Percentiles rank a stretch among this genome's conserved stretches.
Evolutionary conservation across 163 green algal species (phyloP).

Genomic region (Scenedesmus sp.): DNA sequence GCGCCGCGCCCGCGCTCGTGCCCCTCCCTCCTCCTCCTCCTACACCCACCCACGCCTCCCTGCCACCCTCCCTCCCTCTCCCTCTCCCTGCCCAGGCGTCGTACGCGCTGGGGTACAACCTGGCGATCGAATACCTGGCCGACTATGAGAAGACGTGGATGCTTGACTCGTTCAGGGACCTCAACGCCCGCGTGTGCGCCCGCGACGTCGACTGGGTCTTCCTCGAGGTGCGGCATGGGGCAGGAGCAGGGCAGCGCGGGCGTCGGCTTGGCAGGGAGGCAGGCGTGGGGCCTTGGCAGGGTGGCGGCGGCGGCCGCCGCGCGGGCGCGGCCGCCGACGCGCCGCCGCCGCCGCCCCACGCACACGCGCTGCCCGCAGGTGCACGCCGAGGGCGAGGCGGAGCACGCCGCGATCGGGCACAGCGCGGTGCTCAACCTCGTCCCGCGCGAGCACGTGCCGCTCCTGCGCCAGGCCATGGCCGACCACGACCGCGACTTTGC

Average conservation of each 20-base stretch:
- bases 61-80: no score
- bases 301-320: no score
- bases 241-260: neutral
- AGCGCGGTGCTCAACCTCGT: conserved; percentile 83
- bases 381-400: conserved; percentile 85
- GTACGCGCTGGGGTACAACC: conserved; percentile 94
- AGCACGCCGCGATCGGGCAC: conserved; percentile 93
- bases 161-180: conserved; percentile 85
- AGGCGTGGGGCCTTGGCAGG: no score
- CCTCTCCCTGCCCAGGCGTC: conserved; percentile 40
- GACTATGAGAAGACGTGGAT: conserved; percentile 96
- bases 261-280: no score
- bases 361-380: conserved; percentile 50
- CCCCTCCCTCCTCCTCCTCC: no score
- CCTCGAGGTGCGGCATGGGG: conserved; percentile 77
- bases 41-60: no score
- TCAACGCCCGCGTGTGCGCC: conserved; percentile 75
- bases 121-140: conserved; percentile 94
- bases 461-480: conserved; percentile 77
- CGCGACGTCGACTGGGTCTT: conserved; percentile 86
- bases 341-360: no score
- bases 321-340: no score
- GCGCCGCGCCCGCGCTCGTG: no score
- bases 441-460: conserved; percentile 60
- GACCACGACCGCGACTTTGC: conserved; percentile 95